These are phyloP conservation scores for Fusarium staphyleae DNA, from an alignment of 2,329 filamentous ascomycete genomes.

Conservation along the genomic window DNA sequence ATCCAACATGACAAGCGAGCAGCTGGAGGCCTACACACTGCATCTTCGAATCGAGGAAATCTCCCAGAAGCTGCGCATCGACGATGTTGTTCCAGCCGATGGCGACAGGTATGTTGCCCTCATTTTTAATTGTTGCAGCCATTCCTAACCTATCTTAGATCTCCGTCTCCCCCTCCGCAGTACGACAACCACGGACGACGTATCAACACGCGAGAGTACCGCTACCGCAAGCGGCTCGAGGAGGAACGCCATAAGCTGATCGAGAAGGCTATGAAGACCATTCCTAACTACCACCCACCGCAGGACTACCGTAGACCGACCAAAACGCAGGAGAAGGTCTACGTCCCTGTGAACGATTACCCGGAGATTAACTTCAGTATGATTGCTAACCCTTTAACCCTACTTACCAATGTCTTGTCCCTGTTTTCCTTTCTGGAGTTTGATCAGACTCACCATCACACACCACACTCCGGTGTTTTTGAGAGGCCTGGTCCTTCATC, in stretches of 20 bases:
- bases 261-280: constrained; percentile 99
- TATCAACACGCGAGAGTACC: constrained; percentile 99
- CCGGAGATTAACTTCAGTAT: constrained; percentile 99
- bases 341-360: constrained; percentile 99
- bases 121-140: background rate
- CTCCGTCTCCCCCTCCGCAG: constrained; percentile 92
- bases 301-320: constrained; percentile 98
- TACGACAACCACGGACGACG: constrained; percentile 99
- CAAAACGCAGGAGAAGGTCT: constrained; percentile 99
- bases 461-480: constrained; percentile 44
- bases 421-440: constrained; percentile 52
- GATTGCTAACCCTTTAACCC: constrained; percentile 98
- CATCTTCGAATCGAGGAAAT: constrained; percentile 99
- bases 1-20: constrained; percentile 97
- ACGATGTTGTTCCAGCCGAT: constrained; percentile 97
- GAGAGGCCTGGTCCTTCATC: constrained; percentile 45
- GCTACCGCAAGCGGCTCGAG: constrained; percentile 96
- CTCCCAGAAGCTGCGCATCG: constrained; percentile 98
- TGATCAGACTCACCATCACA: constrained; percentile 51
- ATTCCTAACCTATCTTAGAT: constrained; percentile 62
- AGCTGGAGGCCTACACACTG: constrained; percentile 95
- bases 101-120: constrained; percentile 78
- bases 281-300: constrained; percentile 98
- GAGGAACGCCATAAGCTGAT: constrained; percentile 99
- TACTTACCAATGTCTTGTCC: constrained; percentile 60